Evolutionary conservation across 371 early-diverging fungal species (phyloP).

Genomic region (Mortierella sp.): DNA sequence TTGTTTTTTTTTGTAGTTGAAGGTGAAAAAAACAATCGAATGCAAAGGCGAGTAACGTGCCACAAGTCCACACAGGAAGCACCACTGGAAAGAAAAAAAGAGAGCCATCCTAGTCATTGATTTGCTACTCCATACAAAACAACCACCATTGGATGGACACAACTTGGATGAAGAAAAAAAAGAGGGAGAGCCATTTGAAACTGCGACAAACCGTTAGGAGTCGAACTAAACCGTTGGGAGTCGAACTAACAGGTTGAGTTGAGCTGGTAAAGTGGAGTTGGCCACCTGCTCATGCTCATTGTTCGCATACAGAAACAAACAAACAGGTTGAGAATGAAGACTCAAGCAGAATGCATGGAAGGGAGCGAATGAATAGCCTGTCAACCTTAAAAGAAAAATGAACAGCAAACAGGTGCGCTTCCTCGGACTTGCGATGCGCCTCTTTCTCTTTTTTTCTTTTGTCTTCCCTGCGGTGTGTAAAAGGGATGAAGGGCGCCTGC

Average conservation of each 20-base stretch:
- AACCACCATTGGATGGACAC: neutral
- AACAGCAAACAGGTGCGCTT: neutral
- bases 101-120: neutral
- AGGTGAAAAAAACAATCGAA: neutral
- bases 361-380: neutral
- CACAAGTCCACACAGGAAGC: neutral
- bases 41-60: neutral
- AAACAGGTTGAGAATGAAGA: neutral
- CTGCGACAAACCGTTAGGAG: neutral
- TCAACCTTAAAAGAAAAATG: neutral
- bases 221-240: too few relatives aligned
- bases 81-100: neutral
- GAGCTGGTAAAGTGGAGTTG: neutral
- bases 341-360: neutral
- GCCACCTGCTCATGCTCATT: constrained; percentile 3
- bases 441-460: neutral
- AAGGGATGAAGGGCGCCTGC: neutral
- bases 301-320: neutral
- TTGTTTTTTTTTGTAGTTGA: neutral
- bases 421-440: neutral
- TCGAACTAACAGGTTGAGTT: neutral
- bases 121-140: neutral
- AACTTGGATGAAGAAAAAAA: neutral
- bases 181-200: neutral
- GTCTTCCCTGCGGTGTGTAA: constrained; percentile 1